Conservation (phyloP, 2,329 filamentous ascomycete species). For the Capronia americana region DNA sequence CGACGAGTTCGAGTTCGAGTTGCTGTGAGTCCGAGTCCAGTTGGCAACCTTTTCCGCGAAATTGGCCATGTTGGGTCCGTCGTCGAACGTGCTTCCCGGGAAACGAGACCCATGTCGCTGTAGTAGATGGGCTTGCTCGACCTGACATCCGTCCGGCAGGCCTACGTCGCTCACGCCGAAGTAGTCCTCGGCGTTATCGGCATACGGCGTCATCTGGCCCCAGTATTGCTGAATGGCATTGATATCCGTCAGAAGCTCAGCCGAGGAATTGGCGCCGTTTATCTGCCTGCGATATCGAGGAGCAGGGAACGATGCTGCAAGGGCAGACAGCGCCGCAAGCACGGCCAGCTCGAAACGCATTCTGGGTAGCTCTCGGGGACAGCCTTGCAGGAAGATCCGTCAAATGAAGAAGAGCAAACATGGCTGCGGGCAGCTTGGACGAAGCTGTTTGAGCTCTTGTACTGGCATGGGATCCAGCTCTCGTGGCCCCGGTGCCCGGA, state of each 20-base stretch:
- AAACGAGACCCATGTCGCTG: slow-evolving; percentile 64
- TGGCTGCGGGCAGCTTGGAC: slow-evolving; percentile 5
- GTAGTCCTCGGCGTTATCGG: slow-evolving; percentile 52
- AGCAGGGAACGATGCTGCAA: slow-evolving; percentile 22
- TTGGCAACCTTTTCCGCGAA: slow-evolving; percentile 59
- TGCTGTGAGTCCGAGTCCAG: slow-evolving; percentile 50
- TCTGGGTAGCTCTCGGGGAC: not conserved
- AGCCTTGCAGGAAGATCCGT: not conserved
- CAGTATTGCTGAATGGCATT: slow-evolving; percentile 49
- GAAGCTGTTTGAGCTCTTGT: slow-evolving; percentile 15
- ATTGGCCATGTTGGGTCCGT: slow-evolving; percentile 56
- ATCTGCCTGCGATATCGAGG: slow-evolving; percentile 25
- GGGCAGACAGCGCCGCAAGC: slow-evolving; percentile 19
- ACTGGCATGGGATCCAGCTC: not conserved
- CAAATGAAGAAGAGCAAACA: slow-evolving; percentile 15
- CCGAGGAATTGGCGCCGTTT: slow-evolving; percentile 14
- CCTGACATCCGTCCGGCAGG: slow-evolving; percentile 62
- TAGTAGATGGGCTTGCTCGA: slow-evolving; percentile 61
- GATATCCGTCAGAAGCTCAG: slow-evolving; percentile 43
- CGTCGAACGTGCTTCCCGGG: slow-evolving; percentile 54
- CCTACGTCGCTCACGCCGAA: slow-evolving; percentile 49
- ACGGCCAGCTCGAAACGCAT: slow-evolving; percentile 20
- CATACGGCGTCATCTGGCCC: slow-evolving; percentile 58
- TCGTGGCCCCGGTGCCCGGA: slow-evolving; percentile 10
- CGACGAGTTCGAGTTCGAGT: slow-evolving; percentile 45